Percentiles rank a stretch among this genome's conserved stretches.
Conservation (phyloP, 495 filamentous ascomycete species). For the Daldinia loculata region DNA sequence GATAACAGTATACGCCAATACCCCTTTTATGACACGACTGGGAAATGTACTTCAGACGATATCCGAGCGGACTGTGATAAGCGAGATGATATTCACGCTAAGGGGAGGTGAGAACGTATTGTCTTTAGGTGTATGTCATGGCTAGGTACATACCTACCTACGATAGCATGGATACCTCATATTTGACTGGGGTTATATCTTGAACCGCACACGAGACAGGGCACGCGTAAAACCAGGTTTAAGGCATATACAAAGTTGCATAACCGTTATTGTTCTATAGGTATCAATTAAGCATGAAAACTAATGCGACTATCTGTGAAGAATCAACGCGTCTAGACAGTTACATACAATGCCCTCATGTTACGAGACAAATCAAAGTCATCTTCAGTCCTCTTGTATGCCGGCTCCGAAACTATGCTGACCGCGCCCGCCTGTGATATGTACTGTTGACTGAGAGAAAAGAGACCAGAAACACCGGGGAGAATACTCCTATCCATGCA, state of each 20-base stretch:
- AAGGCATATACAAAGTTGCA: not conserved
- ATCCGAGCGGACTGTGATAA: too few species aligned
- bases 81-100: too few species aligned
- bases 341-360: conserved; percentile 10
- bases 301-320: conserved; percentile 6
- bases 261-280: not conserved
- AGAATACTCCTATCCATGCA: conserved; percentile 29
- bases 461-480: conserved; percentile 15
- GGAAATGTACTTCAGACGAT: not conserved
- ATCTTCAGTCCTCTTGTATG: not conserved
- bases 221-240: not conserved
- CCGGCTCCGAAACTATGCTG: conserved; percentile 9
- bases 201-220: not conserved
- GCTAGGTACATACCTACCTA: not conserved
- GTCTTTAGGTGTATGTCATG: not conserved
- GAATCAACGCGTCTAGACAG: conserved; percentile 2
- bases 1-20: not conserved
- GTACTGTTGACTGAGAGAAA: not conserved
- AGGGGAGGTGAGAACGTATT: not conserved
- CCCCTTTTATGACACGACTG: not conserved
- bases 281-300: conserved; percentile 12
- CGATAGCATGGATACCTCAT: not conserved
- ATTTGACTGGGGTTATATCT: not conserved
- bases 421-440: conserved; percentile 9
- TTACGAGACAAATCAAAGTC: not conserved